Percentiles rank a stretch among this genome's conserved stretches.
Evolutionary conservation across 345 rosid species (phyloP).

Genomic region (Rhodomyrtus tomentosa): DNA sequence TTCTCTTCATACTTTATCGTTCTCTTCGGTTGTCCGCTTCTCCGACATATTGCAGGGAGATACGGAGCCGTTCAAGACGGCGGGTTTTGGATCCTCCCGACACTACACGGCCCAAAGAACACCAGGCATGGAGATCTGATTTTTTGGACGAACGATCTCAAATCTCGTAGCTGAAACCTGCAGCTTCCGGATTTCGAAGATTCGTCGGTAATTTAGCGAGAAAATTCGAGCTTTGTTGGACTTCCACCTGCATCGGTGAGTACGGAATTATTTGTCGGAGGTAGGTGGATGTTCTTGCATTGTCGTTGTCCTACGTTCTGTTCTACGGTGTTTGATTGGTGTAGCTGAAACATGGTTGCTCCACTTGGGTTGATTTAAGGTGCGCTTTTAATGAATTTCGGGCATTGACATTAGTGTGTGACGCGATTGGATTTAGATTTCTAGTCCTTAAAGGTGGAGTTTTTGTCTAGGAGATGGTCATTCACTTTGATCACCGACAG

Average conservation of each 20-base stretch:
- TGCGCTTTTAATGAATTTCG: not conserved
- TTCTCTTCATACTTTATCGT: not conserved
- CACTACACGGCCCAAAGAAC: not conserved
- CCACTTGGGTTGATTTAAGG: not conserved
- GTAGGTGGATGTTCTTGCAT: not conserved
- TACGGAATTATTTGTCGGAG: not conserved
- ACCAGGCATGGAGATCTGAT: not conserved
- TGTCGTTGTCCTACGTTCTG: not conserved
- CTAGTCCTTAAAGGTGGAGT: not conserved
- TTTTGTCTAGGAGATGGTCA: not conserved
- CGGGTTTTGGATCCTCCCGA: not conserved
- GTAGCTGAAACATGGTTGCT: not conserved
- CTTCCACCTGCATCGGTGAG: not conserved
- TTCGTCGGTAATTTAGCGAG: not conserved
- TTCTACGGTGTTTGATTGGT: not conserved
- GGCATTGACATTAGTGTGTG: not conserved
- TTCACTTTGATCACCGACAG: not conserved
- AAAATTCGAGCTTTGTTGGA: not conserved
- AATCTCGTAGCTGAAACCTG: not conserved
- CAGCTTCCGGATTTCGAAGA: not conserved
- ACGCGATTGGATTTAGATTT: not conserved
- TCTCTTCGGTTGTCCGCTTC: not conserved
- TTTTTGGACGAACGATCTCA: not conserved
- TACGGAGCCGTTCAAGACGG: not conserved
- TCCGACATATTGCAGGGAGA: not conserved